A percentile compares a stretch with the other conserved stretches of the same genome.
Conservation (phyloP, 257 asterid species). For the Nyctanthes arbortristis region DNA sequence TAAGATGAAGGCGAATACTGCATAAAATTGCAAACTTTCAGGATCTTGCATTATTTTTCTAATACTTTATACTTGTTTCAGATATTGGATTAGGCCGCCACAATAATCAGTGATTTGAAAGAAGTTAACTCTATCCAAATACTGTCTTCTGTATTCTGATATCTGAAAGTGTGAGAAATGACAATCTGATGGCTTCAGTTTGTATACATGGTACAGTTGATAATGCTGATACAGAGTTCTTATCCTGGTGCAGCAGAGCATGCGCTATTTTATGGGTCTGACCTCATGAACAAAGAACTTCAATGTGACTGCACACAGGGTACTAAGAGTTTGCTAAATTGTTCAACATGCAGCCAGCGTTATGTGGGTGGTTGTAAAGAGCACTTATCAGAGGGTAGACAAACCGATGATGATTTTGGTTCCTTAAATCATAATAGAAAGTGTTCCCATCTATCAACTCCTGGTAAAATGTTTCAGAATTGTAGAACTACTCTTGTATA, state of each 20-base stretch:
- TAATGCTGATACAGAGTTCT: conserved; percentile 20
- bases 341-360: conserved; percentile 32
- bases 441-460: conserved; percentile 34
- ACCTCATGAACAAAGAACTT: conserved; percentile 31
- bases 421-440: conserved; percentile 30
- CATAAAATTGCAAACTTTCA: no score
- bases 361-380: conserved; percentile 30
- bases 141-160: conserved; percentile 16
- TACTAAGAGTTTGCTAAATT: conserved; percentile 25
- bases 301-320: conserved; percentile 33
- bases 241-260: conserved; percentile 17
- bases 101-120: conserved; percentile 14
- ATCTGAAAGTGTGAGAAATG: not conserved
- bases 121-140: not conserved
- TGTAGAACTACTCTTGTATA: conserved; percentile 38
- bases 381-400: conserved; percentile 21
- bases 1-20: no score
- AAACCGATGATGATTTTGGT: conserved; percentile 24
- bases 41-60: conserved; percentile 15
- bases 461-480: conserved; percentile 42
- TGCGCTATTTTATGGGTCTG: conserved; percentile 5
- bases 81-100: conserved; percentile 6
- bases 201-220: conserved; percentile 10
- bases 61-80: conserved; percentile 10
- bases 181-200: conserved; percentile 26